A percentile compares a stretch with the other conserved stretches of the same genome.
phyloP scores from a whole-genome alignment of 2,329 filamentous ascomycete genomes.

The Trichoderma asperellum region DNA sequence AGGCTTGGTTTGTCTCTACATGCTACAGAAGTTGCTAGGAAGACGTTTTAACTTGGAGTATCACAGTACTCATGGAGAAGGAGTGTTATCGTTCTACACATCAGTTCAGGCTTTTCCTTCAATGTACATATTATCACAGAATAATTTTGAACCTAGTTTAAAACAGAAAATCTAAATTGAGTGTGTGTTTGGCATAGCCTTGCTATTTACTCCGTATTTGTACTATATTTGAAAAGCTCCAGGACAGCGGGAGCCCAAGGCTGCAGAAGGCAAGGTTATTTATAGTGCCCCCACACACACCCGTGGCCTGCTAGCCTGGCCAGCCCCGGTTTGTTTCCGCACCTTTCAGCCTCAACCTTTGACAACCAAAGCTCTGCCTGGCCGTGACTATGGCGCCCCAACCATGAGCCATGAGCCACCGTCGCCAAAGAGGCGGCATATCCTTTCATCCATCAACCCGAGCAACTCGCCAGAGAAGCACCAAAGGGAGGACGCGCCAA shows the following conservation, averaged over 20 bases:
- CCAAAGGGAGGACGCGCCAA: not conserved
- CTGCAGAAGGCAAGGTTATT: not conserved
- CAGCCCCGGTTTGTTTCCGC: not conserved
- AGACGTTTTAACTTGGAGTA: not conserved
- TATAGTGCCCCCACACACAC: not conserved
- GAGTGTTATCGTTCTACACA: not conserved
- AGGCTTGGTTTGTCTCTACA: not conserved
- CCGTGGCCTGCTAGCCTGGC: not conserved
- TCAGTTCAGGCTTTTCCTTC: not conserved
- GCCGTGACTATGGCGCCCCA: conserved; percentile 33
- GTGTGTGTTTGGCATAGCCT: not conserved
- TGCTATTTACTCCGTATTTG: not conserved
- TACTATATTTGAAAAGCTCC: not conserved
- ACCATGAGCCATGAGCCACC: conserved; percentile 41
- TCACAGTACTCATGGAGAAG: not conserved
- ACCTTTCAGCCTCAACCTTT: not conserved
- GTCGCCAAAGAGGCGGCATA: conserved; percentile 51
- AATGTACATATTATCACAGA: not conserved
- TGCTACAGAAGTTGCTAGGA: not conserved
- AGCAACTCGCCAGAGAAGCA: conserved; percentile 30
- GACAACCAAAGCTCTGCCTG: not conserved
- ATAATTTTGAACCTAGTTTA: not conserved
- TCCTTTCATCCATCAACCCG: conserved; percentile 54
- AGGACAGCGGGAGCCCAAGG: not conserved
- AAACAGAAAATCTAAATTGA: not conserved